phyloP scores from a whole-genome alignment of 2,329 filamentous ascomycete species.

The Diaporthe longicolla region DNA sequence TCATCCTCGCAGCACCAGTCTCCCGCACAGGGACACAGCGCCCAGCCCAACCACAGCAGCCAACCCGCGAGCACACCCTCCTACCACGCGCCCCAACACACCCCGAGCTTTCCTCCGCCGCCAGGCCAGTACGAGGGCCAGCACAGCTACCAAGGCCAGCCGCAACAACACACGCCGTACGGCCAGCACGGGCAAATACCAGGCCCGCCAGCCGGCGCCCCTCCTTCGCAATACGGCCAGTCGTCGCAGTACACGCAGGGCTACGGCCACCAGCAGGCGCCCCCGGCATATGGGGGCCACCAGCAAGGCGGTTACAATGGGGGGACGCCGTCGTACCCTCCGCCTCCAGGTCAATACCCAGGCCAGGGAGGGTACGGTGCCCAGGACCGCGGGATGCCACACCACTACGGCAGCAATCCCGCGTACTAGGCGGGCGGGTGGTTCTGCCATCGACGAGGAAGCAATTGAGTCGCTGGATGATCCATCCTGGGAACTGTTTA shows the following conservation, averaged over 20 bases:
- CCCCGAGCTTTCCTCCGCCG: slow-evolving; percentile 41
- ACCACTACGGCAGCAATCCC: slow-evolving; percentile 40
- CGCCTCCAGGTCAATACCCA: slow-evolving; percentile 48
- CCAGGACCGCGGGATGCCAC: slow-evolving; percentile 22
- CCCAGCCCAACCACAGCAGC: slow-evolving; percentile 48
- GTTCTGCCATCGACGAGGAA: background rate
- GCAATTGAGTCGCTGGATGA: background rate
- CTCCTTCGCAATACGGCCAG: slow-evolving; percentile 43
- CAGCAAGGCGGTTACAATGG: slow-evolving; percentile 45
- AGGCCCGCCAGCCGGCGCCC: slow-evolving; percentile 44
- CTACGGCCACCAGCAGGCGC: slow-evolving; percentile 35
- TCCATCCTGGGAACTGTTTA: background rate
- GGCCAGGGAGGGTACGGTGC: slow-evolving; percentile 42
- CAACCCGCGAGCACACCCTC: slow-evolving; percentile 42
- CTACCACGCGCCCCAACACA: slow-evolving; percentile 48
- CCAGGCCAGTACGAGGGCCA: slow-evolving; percentile 38
- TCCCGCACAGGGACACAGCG: slow-evolving; percentile 49
- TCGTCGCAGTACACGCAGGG: slow-evolving; percentile 39
- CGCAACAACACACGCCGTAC: slow-evolving; percentile 37
- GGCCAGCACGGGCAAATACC: slow-evolving; percentile 45
- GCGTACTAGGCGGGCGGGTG: slow-evolving; percentile 21
- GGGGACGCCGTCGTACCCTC: slow-evolving; percentile 44
- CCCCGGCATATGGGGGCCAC: slow-evolving; percentile 37
- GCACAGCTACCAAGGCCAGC: slow-evolving; percentile 37
- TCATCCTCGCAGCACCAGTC: slow-evolving; percentile 46